phyloP scores from a whole-genome alignment of 352 stramenopile genomes.

The Pythium aphanidermatum region DNA sequence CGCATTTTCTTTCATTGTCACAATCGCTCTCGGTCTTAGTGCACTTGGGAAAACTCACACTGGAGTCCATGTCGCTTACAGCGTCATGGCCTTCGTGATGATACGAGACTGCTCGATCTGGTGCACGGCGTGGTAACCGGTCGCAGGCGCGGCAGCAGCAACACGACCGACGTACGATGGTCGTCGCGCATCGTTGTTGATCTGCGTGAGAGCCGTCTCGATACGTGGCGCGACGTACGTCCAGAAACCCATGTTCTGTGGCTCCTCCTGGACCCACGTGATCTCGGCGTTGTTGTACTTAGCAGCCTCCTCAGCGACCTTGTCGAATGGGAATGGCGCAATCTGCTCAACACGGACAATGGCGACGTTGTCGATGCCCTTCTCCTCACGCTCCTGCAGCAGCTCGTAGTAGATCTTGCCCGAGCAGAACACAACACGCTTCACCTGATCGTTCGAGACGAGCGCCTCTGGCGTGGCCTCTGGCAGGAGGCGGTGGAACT shows the following conservation, averaged over 20 bases:
- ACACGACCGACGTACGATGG: slow-evolving; percentile 91
- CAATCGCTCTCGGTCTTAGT: background rate
- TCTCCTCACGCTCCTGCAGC: slow-evolving; percentile 69
- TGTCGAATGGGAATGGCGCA: slow-evolving; percentile 97
- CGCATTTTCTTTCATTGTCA: too few relatives aligned
- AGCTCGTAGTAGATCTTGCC: slow-evolving; percentile 85
- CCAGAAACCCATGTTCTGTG: slow-evolving; percentile 99
- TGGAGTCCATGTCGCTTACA: slow-evolving; percentile 21
- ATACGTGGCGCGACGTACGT: slow-evolving; percentile 92
- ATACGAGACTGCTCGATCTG: slow-evolving; percentile 92
- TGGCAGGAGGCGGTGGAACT: slow-evolving; percentile 61
- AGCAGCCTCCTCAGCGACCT: slow-evolving; percentile 84
- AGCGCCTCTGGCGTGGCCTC: slow-evolving; percentile 52
- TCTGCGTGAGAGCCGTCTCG: slow-evolving; percentile 91
- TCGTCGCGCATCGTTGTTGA: slow-evolving; percentile 85
- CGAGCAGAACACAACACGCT: slow-evolving; percentile 46
- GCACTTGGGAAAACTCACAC: background rate
- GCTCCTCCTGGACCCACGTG: slow-evolving; percentile 97
- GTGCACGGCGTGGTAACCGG: slow-evolving; percentile 94
- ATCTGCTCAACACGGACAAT: slow-evolving; percentile 81
- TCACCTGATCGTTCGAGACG: slow-evolving; percentile 50
- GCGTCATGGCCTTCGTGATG: slow-evolving; percentile 75
- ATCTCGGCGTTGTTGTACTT: slow-evolving; percentile 95
- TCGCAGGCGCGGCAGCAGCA: slow-evolving; percentile 92
- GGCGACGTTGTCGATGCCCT: slow-evolving; percentile 45